These are phyloP conservation scores for Aspergillus quadrilineatus DNA, from an alignment of 2,329 filamentous ascomycete species.

Conservation along the genomic window DNA sequence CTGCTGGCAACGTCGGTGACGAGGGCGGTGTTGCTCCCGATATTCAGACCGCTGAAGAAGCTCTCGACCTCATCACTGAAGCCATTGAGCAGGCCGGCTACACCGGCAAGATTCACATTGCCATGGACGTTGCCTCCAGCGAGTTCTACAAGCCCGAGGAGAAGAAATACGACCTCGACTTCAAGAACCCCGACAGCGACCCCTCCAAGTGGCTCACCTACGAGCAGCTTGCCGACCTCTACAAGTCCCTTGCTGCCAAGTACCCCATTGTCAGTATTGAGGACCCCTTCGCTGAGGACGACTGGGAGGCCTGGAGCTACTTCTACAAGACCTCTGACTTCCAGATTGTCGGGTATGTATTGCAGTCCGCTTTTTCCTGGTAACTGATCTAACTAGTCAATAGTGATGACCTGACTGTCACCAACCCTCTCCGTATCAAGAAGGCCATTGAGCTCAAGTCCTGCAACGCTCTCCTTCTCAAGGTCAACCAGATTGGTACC, in stretches of 20 bases:
- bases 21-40: constrained; percentile 99
- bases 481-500: constrained; percentile 99
- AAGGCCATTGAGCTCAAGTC: constrained; percentile 99
- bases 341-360: constrained; percentile 73
- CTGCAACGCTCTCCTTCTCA: constrained; percentile 95
- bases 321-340: constrained; percentile 99
- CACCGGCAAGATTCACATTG: constrained; percentile 93
- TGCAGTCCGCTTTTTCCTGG: too few relatives aligned
- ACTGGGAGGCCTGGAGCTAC: constrained; percentile 99
- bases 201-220: constrained; percentile 97
- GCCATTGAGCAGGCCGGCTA: constrained; percentile 95
- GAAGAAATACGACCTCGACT: constrained; percentile 99
- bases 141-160: constrained; percentile 98
- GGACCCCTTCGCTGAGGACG: constrained; percentile 98
- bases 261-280: constrained; percentile 99
- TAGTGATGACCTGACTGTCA: constrained; percentile 93
- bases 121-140: constrained; percentile 98
- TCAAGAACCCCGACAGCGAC: constrained; percentile 99
- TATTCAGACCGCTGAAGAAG: constrained; percentile 96
- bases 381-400: too few relatives aligned
- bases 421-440: constrained; percentile 99
- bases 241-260: constrained; percentile 83
- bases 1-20: constrained; percentile 97
- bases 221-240: constrained; percentile 90
- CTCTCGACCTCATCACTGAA: constrained; percentile 90